phyloP scores from a whole-genome alignment of 1,284 basidiomycete genomes.

The Ustilago hordei region DNA sequence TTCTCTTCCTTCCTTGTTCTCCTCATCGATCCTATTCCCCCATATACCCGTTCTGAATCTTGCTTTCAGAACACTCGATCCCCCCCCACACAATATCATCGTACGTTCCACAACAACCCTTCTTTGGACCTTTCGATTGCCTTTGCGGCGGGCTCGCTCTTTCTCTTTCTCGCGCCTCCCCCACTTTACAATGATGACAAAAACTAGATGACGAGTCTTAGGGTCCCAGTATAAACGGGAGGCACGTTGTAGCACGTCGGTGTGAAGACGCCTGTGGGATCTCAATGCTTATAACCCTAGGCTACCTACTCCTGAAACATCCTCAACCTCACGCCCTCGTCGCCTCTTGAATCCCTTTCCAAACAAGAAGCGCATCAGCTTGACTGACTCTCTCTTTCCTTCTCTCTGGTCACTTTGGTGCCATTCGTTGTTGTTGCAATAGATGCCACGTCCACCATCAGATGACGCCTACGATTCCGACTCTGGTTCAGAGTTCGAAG shows the following conservation, averaged over 20 bases:
- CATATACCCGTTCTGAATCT: constrained; percentile 52
- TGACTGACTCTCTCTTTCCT: constrained; percentile 10
- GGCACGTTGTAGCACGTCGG: constrained; percentile 39
- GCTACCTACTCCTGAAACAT: constrained; percentile 63
- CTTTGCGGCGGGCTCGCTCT: neutral
- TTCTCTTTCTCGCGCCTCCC: neutral
- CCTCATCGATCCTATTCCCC: constrained; percentile 35
- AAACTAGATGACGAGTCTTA: constrained; percentile 67
- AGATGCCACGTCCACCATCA: constrained; percentile 52
- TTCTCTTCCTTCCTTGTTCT: constrained; percentile 17
- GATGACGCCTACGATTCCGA: constrained; percentile 64
- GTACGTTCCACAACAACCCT: constrained; percentile 22
- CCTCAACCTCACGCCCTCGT: neutral
- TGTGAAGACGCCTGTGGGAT: constrained; percentile 42
- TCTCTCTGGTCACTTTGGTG: neutral
- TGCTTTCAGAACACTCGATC: constrained; percentile 49
- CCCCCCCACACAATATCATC: constrained; percentile 10
- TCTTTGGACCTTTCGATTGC: neutral
- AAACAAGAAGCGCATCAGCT: neutral
- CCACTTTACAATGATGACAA: constrained; percentile 48
- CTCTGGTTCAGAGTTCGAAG: constrained; percentile 53
- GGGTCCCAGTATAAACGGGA: constrained; percentile 46
- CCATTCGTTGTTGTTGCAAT: neutral
- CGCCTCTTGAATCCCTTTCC: neutral
- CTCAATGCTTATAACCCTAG: constrained; percentile 61